Base-by-base conservation (phyloP, 2,329 filamentous ascomycete genomes). In the Sporothrix globosa region DNA sequence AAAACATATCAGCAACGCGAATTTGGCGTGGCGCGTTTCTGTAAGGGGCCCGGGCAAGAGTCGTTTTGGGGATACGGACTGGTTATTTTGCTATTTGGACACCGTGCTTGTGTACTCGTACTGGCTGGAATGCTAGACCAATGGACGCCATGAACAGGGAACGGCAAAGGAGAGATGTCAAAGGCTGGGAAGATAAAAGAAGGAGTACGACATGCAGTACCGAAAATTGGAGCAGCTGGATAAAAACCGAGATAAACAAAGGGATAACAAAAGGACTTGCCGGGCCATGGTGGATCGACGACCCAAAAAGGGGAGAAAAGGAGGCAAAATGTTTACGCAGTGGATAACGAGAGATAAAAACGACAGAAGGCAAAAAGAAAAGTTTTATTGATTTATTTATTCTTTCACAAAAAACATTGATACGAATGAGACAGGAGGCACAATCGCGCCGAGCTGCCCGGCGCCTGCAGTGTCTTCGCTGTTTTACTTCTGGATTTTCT, bases 401-500 rank as follows among this genome's bases (percentile, higher is more conserved):
- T n/a, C n/a, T n/a, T n/a, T n/a, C n/a, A n/a, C n/a, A n/a, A 30
- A 30, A 30, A 4, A 30, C 27, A 30, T 30, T 30, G 27, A 30
- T 30, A 30, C 27, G 27, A 27, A 4, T 2, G 27, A 30, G 27
- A 30, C 27, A 30, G 2, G 27, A 30, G 27, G 27, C 60, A 44
- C 39, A n/a, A n/a, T n/a, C n/a, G n/a, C n/a, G n/a, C 60, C 60
- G 60, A 65, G 44, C 61, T 65, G 24, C 24, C 61, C 61, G 61
- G 19, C 19, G 61, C 24, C 13, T 50, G 61, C 24, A 9, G 34
- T 34, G 34, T 34, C 5, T 34, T 34, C 6, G 34, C 34, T 6
- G 34, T 6, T 30, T 34, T 61, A n/a, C 1, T 39, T 58, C 54
- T 58, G 30, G 7, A 34, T 14, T 61, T 21, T 60, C 34, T 44